phyloP scores from a whole-genome alignment of 495 filamentous ascomycete genomes.

The Penicillium antarcticum region DNA sequence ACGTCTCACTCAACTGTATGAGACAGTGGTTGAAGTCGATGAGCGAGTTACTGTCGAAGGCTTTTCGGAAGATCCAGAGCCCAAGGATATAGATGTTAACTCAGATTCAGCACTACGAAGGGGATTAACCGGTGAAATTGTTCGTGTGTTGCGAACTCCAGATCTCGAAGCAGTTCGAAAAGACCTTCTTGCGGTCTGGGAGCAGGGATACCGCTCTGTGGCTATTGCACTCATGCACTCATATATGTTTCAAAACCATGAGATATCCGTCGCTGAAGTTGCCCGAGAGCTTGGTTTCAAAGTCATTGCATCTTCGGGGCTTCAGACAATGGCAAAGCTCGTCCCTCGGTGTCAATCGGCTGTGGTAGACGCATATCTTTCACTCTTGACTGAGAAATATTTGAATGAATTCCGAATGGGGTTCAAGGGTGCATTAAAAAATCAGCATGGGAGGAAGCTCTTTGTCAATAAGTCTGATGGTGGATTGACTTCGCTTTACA shows the following conservation, averaged over 20 bases:
- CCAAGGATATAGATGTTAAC: background rate
- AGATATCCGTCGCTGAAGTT: constrained; percentile 44
- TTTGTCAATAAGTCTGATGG: constrained; percentile 58
- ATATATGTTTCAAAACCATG: constrained; percentile 53
- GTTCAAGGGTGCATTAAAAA: constrained; percentile 51
- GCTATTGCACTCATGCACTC: constrained; percentile 54
- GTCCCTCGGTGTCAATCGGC: constrained; percentile 83
- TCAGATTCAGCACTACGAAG: constrained; percentile 33
- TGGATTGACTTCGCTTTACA: constrained; percentile 52
- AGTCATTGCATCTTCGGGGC: constrained; percentile 51
- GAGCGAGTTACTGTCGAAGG: constrained; percentile 80
- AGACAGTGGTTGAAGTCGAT: constrained; percentile 71
- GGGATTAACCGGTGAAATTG: constrained; percentile 50
- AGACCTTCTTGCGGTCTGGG: constrained; percentile 42
- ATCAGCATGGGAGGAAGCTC: constrained; percentile 42
- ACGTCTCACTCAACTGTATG: constrained; percentile 76
- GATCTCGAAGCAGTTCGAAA: constrained; percentile 33
- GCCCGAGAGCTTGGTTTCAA: constrained; percentile 49
- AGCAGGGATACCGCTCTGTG: constrained; percentile 46
- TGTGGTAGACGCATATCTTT: constrained; percentile 93
- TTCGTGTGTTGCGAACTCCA: constrained; percentile 44
- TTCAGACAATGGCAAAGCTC: constrained; percentile 84
- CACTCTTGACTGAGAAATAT: constrained; percentile 93
- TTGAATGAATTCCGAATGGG: constrained; percentile 77
- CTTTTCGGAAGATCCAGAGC: constrained; percentile 19